These are phyloP conservation scores for Blastobotrys buckinghamii DNA, from an alignment of 1,139 yeast species.

Conservation along the genomic window DNA sequence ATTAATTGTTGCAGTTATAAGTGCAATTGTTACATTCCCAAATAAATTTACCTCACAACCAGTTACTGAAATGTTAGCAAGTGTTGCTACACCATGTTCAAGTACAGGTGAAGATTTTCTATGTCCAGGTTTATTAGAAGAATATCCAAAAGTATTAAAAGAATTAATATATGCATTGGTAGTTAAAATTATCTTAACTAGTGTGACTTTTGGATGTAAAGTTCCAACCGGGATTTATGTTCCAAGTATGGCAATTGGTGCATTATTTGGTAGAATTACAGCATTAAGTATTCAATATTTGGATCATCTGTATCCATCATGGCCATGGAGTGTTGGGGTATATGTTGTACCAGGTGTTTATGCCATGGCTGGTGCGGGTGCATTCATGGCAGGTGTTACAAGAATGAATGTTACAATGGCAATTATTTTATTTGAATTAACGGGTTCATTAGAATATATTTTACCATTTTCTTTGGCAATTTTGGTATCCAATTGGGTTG, in stretches of 20 bases:
- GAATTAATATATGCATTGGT: constrained; percentile 42
- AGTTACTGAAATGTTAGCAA: constrained; percentile 47
- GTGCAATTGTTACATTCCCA: constrained; percentile 47
- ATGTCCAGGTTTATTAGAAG: constrained; percentile 38
- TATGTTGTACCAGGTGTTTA: constrained; percentile 48
- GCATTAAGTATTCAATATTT: constrained; percentile 45
- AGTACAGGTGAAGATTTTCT: constrained; percentile 26
- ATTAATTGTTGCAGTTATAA: constrained; percentile 41
- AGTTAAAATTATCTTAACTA: constrained; percentile 44
- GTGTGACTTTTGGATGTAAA: constrained; percentile 54
- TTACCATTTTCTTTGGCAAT: constrained; percentile 54
- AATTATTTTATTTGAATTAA: constrained; percentile 53
- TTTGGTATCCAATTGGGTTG: constrained; percentile 55
- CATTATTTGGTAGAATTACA: constrained; percentile 53
- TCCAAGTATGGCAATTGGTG: constrained; percentile 66
- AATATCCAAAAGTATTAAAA: constrained; percentile 36
- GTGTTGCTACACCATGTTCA: constrained; percentile 49
- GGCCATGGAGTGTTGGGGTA: constrained; percentile 20
- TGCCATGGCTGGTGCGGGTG: constrained; percentile 62
- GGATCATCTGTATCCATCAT: constrained; percentile 23
- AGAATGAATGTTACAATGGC: constrained; percentile 61
- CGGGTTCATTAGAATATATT: constrained; percentile 56
- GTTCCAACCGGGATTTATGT: constrained; percentile 64
- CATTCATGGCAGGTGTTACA: constrained; percentile 64
- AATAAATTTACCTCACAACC: constrained; percentile 52